phyloP scores from a whole-genome alignment of 2,329 filamentous ascomycete species.

The Cordyceps cateniannulata region DNA sequence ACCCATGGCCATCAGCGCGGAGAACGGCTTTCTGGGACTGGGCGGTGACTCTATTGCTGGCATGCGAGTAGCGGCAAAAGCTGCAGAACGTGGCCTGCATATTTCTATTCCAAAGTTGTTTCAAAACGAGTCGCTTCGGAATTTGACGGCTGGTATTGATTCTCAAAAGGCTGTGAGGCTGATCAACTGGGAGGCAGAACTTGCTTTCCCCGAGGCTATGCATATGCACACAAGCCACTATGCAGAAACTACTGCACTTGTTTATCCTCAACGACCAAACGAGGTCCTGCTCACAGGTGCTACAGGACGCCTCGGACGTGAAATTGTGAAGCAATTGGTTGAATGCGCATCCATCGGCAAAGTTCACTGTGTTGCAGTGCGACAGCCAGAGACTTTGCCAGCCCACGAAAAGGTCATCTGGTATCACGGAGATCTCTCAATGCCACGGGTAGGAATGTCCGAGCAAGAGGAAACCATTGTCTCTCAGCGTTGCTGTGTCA shows the following conservation, averaged over 20 bases:
- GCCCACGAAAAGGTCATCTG: too few species aligned
- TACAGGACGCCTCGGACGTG: neutral
- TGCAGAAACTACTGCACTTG: neutral
- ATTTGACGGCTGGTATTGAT: neutral
- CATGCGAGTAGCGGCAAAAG: constrained; percentile 33
- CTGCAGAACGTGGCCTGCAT: neutral
- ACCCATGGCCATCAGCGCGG: constrained; percentile 10
- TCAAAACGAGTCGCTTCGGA: neutral
- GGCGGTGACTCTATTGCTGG: constrained; percentile 38
- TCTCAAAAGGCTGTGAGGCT: neutral
- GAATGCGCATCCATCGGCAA: neutral
- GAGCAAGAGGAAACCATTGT: too few species aligned
- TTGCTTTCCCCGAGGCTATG: neutral
- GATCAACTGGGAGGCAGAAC: neutral
- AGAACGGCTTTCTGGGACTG: neutral
- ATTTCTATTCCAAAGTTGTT: neutral
- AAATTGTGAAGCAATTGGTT: neutral
- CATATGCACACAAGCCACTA: neutral
- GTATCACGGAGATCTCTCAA: too few species aligned
- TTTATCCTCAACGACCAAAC: too few species aligned
- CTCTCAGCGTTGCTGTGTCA: too few species aligned
- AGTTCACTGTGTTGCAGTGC: constrained; percentile 3
- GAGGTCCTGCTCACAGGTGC: neutral
- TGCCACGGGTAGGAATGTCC: too few species aligned
- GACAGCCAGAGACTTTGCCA: neutral